phyloP scores from a whole-genome alignment of 176 grass and related monocot genomes.

The Hordeum marinum region DNA sequence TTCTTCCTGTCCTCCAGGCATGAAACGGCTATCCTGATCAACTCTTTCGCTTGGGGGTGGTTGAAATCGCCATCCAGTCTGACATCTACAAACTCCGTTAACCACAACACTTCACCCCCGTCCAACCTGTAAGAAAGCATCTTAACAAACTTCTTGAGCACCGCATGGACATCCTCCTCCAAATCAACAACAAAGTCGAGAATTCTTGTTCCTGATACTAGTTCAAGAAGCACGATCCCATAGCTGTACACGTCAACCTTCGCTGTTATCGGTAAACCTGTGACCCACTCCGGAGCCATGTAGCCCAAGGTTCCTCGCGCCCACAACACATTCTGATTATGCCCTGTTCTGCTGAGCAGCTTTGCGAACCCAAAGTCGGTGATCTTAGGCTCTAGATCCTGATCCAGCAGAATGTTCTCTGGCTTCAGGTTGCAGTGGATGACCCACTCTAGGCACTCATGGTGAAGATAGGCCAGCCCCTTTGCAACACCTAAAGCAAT shows the following conservation, averaged over 20 bases:
- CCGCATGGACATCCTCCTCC: conserved; percentile 15
- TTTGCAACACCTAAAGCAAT: conserved; percentile 42
- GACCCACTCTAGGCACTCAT: conserved; percentile 48
- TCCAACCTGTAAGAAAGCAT: conserved; percentile 27
- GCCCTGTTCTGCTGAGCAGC: conserved; percentile 25
- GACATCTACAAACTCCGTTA: conserved; percentile 36
- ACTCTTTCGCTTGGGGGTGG: background rate
- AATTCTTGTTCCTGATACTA: conserved; percentile 25
- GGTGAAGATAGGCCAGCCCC: conserved; percentile 52
- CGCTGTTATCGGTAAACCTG: conserved; percentile 23
- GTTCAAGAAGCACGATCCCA: conserved; percentile 36
- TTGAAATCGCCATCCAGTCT: conserved; percentile 24
- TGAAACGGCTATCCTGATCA: conserved; percentile 36
- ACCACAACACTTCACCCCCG: conserved; percentile 8
- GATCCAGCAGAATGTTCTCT: conserved; percentile 39
- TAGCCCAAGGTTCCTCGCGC: conserved; percentile 34
- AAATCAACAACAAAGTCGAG: conserved; percentile 16
- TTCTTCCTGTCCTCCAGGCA: conserved; percentile 43
- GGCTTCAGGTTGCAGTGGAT: conserved; percentile 47
- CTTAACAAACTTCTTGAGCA: conserved; percentile 27
- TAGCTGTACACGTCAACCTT: conserved; percentile 46
- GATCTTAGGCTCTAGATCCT: conserved; percentile 42
- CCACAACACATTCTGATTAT: background rate
- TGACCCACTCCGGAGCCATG: conserved; percentile 48
- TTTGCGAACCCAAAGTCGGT: conserved; percentile 38